A percentile compares a stretch with the other conserved stretches of the same genome.
Evolutionary conservation across 192 early-diverging fungal genomes (phyloP).

Genomic region (Coemansia sp.): DNA sequence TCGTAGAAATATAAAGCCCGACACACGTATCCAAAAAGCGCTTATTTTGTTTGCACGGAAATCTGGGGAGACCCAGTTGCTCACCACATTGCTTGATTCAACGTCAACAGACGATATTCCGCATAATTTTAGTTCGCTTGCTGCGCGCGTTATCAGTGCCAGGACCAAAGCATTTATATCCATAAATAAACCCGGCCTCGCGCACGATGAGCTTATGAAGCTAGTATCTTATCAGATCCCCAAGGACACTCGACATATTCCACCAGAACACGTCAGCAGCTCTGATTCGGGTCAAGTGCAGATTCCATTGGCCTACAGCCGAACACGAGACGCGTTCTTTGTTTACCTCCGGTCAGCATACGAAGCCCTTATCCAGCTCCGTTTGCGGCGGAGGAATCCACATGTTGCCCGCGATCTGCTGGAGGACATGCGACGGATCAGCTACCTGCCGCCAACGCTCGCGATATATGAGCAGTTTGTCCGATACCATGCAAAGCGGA

Average conservation of each 20-base stretch:
- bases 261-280: background rate
- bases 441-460: conserved; percentile 44
- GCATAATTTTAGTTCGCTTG: conserved; percentile 1
- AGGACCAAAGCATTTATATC: conserved; percentile 31
- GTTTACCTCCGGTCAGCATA: conserved; percentile 44
- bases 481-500: conserved; percentile 49
- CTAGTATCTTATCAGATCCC: conserved; percentile 36
- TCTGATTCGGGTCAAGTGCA: background rate
- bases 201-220: conserved; percentile 21
- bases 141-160: conserved; percentile 30
- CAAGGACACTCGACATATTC: conserved; percentile 28
- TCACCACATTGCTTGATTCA: conserved; percentile 22
- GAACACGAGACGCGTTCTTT: conserved; percentile 42
- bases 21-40: conserved; percentile 26
- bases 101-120: conserved; percentile 1
- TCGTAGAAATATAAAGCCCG: conserved; percentile 20
- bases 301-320: conserved; percentile 25
- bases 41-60: conserved; percentile 25
- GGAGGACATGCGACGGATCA: conserved; percentile 49
- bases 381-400: conserved; percentile 20
- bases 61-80: conserved; percentile 18
- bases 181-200: conserved; percentile 10
- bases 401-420: conserved; percentile 27
- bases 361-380: conserved; percentile 41
- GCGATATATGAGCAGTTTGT: conserved; percentile 41